Evolutionary conservation across 352 stramenopile genomes (phyloP), one percentile per base, ranked within the genome.

Genomic region (Aphanomyces cochlioides): DNA sequence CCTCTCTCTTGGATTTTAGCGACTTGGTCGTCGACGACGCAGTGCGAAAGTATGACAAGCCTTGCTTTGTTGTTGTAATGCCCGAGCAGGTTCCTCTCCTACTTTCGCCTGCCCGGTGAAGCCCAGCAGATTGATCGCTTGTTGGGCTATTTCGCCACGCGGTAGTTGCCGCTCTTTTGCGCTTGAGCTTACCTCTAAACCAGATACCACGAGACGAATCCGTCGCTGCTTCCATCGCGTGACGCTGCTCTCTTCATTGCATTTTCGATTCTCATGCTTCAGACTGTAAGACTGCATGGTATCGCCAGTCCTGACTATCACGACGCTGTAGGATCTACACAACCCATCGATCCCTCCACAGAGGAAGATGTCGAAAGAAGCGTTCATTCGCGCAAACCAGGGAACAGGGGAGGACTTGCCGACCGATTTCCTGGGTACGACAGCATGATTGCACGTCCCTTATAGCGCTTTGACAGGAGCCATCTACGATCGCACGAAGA

Each of bases 61-160:
- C 7, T 67, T 61, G 60, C n/a, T 47, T 15, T 61, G 4, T 17
- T n/a, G 39, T 70, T 28, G 28, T 28, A 28, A 28, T 28, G 28
- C 28, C 28, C 28, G 28, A 28, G 28, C 28, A 70, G 64, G 47
- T 99, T 99, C 76, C 86, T 99, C 19, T 86, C 89, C 37, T 96
- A 96, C 38, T 99, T 99, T 80, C 94, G 97, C 40, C 83, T 99
- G 5, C 98, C 96, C 5, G 97, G 97, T 34, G 98, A 99, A 79
- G 97, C 97, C 0, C 97, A 99, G 77, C 99, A 99, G 80, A 99
- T 99, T 79, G 98, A 99, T 82, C 96, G 98, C 39, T 99, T 99
- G 73, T 99, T 99, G 96, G 97, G 99, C 75, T 99, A 99, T 73
- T 99, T 99, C 79, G 97, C 98, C 2, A 96, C 99, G 76, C 84